Conservation (phyloP, 73 alveolate genomes). For the Durusdinium trenchii region DNA sequence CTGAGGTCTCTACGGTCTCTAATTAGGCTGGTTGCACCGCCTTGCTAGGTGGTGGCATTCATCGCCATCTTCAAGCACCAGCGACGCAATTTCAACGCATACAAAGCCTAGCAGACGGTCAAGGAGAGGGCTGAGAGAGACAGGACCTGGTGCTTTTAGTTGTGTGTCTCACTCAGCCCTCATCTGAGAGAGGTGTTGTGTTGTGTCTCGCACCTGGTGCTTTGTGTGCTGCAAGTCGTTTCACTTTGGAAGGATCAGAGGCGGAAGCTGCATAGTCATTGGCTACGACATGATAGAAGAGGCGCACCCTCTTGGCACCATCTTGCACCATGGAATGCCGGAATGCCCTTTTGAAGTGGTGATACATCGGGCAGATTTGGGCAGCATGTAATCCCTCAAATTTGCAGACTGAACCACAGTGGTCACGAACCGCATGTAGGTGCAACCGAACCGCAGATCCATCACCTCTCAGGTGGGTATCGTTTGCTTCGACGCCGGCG, state of each 20-base stretch:
- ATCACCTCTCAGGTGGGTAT: slow-evolving; percentile 50
- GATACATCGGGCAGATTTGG: no score
- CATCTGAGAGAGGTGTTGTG: no score
- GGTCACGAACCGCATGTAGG: background rate
- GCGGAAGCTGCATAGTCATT: slow-evolving; percentile 62
- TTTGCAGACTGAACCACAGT: background rate
- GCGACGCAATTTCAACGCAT: background rate
- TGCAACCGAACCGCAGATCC: background rate
- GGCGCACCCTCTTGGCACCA: background rate
- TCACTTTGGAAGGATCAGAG: slow-evolving; percentile 34
- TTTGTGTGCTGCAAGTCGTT: no score
- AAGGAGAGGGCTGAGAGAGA: background rate
- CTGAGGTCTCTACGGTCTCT: no score
- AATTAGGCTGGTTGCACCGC: no score
- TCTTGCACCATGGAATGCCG: background rate
- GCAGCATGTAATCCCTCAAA: background rate
- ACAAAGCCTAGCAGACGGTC: slow-evolving; percentile 40
- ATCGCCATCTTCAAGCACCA: slow-evolving; percentile 32
- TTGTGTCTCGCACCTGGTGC: no score
- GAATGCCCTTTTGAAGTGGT: no score
- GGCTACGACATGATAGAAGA: slow-evolving; percentile 90
- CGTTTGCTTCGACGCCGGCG: slow-evolving; percentile 90
- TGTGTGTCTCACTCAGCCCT: background rate
- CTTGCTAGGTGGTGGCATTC: slow-evolving; percentile 77
- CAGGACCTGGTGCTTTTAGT: background rate